Evolutionary conservation across 352 stramenopile genomes (phyloP), one percentile per base, ranked within the genome.

Genomic region (Chrysophaeum taylorii): DNA sequence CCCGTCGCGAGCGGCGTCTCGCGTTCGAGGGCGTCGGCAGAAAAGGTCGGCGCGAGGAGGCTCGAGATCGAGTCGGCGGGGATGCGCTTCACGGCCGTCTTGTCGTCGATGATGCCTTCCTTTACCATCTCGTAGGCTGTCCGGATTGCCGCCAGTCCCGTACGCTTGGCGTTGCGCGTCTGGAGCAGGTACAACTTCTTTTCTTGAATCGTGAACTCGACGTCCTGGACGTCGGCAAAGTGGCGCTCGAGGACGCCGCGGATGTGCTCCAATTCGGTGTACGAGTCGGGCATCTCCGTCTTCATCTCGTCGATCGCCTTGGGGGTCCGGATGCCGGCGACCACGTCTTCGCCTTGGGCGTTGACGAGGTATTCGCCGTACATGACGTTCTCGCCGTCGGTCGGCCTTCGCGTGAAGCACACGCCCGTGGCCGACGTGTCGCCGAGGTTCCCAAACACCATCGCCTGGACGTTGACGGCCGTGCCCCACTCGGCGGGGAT

Each of bases 181-280:
- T 91, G 84, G 9, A 91, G 74, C 79, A 91, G 87, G 78, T 79
- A 92, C 31, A 92, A 78, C 60, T 85, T 85, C 21, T 79, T 81
- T 38, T 87, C 80, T 64, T 92, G 74, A 4, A 92, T 79, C 0
- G 84, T 90, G 68, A 92, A 92, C 72, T 92, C 85, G 12, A 89
- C 78, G 80, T 91, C 85, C 69, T 87, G 81, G 75, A 86, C 84
- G 54, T 87, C 81, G 25, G 79, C 78, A 70, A 84, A 85, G 48
- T 87, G 80, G 29, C 76, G 54, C 60, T 87, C 82, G 9, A 88
- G 71, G 23, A 68, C 53, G 1, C 70, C 50, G 23, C 52, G 68
- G 67, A 70, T 71, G 36, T 21, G 27, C 52, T 71, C 70, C 52
- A 71, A 71, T 60, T 71, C 67, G 18, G 14, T 12, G 70, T 89